Conservation (phyloP, 176 grass and related monocot genomes). For the Cocos nucifera region DNA sequence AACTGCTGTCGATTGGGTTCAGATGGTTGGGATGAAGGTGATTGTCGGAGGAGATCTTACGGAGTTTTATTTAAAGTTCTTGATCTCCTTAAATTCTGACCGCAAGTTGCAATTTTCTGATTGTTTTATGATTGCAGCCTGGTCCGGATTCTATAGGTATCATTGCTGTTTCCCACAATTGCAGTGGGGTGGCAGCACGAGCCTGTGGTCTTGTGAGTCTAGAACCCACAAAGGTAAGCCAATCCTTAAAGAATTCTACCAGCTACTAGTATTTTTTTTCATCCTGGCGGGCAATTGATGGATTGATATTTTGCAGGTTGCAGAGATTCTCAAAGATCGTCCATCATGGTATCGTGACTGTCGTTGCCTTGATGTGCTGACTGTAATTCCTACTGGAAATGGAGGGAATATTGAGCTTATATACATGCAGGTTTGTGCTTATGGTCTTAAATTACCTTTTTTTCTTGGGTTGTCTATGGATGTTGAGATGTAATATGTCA, state of each 20-base stretch:
- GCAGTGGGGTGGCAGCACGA: slow-evolving; percentile 9
- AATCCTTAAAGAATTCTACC: too few relatives aligned
- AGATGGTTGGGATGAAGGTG: slow-evolving; percentile 99
- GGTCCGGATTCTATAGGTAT: slow-evolving; percentile 16
- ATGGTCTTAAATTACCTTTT: background rate
- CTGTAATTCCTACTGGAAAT: too few relatives aligned
- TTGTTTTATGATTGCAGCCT: background rate
- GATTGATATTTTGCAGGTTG: slow-evolving; percentile 1
- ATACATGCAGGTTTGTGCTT: slow-evolving; percentile 1
- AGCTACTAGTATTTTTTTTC: too few relatives aligned
- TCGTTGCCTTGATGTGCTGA: slow-evolving; percentile 5
- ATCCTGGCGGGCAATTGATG: too few relatives aligned
- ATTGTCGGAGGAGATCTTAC: background rate
- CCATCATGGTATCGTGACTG: slow-evolving; percentile 19
- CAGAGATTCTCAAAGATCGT: slow-evolving; percentile 9
- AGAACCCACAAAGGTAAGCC: too few relatives aligned
- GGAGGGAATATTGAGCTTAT: slow-evolving; percentile 14
- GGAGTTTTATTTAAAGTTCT: too few relatives aligned
- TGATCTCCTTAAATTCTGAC: too few relatives aligned
- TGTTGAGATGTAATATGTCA: too few relatives aligned
- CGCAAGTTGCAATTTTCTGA: too few relatives aligned
- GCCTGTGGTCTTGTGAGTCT: slow-evolving; percentile 1
- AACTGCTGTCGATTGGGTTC: slow-evolving; percentile 98
- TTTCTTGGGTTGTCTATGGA: background rate
- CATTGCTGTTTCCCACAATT: slow-evolving; percentile 15